Percentiles rank a stretch among this genome's conserved stretches.
Conservation (phyloP, 768 basidiomycete species). For the Trametes cinnabarina region DNA sequence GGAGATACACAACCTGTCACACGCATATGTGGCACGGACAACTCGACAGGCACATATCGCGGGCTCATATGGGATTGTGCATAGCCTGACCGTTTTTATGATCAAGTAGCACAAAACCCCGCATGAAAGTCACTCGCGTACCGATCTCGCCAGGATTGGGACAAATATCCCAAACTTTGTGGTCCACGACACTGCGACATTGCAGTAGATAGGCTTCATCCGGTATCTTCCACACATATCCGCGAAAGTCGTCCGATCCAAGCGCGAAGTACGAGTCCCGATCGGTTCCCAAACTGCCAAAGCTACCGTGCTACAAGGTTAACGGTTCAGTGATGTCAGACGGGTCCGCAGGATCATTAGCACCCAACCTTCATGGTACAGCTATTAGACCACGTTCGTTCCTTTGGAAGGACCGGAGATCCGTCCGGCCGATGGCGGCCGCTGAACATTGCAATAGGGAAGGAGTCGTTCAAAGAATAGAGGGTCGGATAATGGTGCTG, state of each 20-base stretch:
- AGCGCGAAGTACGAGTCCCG: constrained; percentile 61
- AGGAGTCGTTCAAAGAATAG: constrained; percentile 62
- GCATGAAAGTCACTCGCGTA: too few species aligned
- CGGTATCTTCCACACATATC: constrained; percentile 78
- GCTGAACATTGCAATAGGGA: constrained; percentile 69
- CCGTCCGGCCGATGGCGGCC: constrained; percentile 58
- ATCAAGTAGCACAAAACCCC: too few species aligned
- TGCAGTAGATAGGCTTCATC: constrained; percentile 41
- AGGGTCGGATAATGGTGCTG: constrained; percentile 73
- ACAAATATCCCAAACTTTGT: constrained; percentile 44
- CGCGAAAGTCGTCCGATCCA: constrained; percentile 84
- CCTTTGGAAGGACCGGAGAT: constrained; percentile 40
- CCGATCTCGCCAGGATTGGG: constrained; percentile 39
- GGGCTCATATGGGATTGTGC: constrained; percentile 18
- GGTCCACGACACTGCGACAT: constrained; percentile 44
- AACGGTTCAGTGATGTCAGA: not conserved
- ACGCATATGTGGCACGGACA: constrained; percentile 61
- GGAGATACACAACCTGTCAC: constrained; percentile 47
- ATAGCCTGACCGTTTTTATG: constrained; percentile 11
- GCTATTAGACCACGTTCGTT: constrained; percentile 63
- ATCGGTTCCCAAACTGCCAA: constrained; percentile 58
- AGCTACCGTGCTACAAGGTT: constrained; percentile 70
- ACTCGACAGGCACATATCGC: constrained; percentile 58
- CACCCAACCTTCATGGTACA: constrained; percentile 74
- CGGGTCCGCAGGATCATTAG: not conserved